These are phyloP conservation scores for Chaetomium tenue DNA, from an alignment of 495 filamentous ascomycete species.

Conservation along the genomic window DNA sequence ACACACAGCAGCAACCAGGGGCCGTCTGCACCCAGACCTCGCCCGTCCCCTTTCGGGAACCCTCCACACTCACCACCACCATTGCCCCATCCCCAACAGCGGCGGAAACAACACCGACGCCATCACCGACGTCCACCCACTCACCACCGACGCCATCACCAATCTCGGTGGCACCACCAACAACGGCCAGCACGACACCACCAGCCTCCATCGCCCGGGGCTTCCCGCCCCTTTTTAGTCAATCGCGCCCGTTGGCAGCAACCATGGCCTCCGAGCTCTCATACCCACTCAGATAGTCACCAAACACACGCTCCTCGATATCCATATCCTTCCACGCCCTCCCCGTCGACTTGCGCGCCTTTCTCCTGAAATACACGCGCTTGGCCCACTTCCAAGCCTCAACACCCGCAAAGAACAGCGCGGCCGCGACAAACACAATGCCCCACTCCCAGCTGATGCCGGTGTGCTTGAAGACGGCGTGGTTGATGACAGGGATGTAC, in stretches of 20 bases:
- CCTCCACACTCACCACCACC: neutral
- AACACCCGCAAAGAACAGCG: conserved; percentile 59
- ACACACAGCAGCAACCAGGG: neutral
- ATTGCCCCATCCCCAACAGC: neutral
- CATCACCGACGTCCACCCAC: neutral
- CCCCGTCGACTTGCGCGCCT: conserved; percentile 26
- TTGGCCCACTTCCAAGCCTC: conserved; percentile 68
- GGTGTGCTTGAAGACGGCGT: conserved; percentile 68
- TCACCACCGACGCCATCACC: neutral
- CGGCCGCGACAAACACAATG: conserved; percentile 55
- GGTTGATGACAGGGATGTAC: conserved; percentile 70
- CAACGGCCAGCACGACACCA: neutral
- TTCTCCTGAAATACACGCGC: conserved; percentile 38
- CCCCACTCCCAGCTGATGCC: conserved; percentile 75
- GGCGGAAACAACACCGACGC: neutral
- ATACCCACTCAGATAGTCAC: conserved; percentile 34
- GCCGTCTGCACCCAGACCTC: neutral
- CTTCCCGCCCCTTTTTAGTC: conserved; percentile 46
- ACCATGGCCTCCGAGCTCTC: conserved; percentile 10
- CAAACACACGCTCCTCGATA: conserved; percentile 42
- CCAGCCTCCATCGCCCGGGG: conserved; percentile 29
- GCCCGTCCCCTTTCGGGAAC: neutral
- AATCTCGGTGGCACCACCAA: neutral
- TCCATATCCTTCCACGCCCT: conserved; percentile 41
- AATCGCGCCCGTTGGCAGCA: conserved; percentile 33